phyloP scores from a whole-genome alignment of 257 asterid genomes.

The Hygrophila difformis region DNA sequence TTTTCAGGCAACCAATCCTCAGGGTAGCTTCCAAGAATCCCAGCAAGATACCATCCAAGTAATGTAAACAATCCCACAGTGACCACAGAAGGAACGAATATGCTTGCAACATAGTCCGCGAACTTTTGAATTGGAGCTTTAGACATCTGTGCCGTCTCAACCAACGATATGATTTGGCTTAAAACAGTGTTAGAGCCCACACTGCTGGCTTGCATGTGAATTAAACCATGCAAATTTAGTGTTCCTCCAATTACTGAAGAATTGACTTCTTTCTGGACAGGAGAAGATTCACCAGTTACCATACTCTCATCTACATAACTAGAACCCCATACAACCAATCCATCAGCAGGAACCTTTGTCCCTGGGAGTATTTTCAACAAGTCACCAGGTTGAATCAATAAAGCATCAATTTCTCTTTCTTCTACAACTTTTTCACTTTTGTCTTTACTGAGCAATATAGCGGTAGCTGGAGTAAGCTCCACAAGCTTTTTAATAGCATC shows the following conservation, averaged over 20 bases:
- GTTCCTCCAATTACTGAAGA: slow-evolving; percentile 86
- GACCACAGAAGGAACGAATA: slow-evolving; percentile 82
- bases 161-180: slow-evolving; percentile 95
- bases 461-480: slow-evolving; percentile 93
- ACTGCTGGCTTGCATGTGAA: slow-evolving; percentile 75
- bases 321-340: slow-evolving; percentile 89
- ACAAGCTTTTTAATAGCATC: slow-evolving; percentile 95
- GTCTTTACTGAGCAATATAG: slow-evolving; percentile 61
- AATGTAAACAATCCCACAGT: slow-evolving; percentile 65
- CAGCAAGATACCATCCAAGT: slow-evolving; percentile 83
- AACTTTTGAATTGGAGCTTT: slow-evolving; percentile 98
- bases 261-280: slow-evolving; percentile 59
- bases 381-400: slow-evolving; percentile 93
- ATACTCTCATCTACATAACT: slow-evolving; percentile 93
- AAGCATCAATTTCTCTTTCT: slow-evolving; percentile 88
- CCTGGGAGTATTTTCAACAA: slow-evolving; percentile 88
- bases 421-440: slow-evolving; percentile 74
- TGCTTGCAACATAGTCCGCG: slow-evolving; percentile 87
- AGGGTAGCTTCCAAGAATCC: slow-evolving; percentile 79
- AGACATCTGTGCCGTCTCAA: slow-evolving; percentile 99
- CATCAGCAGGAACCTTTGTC: slow-evolving; percentile 88
- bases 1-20: slow-evolving; percentile 77
- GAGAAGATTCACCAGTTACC: slow-evolving; percentile 97
- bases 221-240: slow-evolving; percentile 83
- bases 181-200: slow-evolving; percentile 91